A percentile compares a stretch with the other conserved stretches of the same genome.
phyloP scores from a whole-genome alignment of 257 asterid species.

The Leonotis leonurus region DNA sequence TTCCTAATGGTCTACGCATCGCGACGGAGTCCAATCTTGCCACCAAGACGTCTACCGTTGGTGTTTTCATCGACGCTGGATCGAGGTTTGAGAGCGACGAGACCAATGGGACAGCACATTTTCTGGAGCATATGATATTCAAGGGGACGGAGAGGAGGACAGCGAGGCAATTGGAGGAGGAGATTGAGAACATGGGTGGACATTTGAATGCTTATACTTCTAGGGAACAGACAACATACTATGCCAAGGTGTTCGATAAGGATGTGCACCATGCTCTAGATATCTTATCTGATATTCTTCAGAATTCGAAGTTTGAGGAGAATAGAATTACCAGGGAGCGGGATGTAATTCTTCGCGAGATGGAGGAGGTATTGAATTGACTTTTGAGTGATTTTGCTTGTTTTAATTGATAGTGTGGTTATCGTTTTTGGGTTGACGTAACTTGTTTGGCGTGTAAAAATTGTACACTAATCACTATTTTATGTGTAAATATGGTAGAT shows the following conservation, averaged over 20 bases:
- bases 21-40: slow-evolving; percentile 82
- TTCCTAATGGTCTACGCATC: slow-evolving; percentile 76
- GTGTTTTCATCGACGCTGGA: slow-evolving; percentile 93
- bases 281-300: slow-evolving; percentile 78
- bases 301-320: slow-evolving; percentile 71
- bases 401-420: not conserved
- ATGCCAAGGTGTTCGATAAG: slow-evolving; percentile 67
- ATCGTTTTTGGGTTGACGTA: not conserved
- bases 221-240: slow-evolving; percentile 87
- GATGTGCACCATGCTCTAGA: slow-evolving; percentile 63
- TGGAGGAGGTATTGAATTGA: slow-evolving; percentile 69
- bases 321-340: slow-evolving; percentile 66
- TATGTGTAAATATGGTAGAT: not conserved
- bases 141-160: slow-evolving; percentile 80
- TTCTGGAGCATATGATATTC: slow-evolving; percentile 91
- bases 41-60: slow-evolving; percentile 70
- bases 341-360: slow-evolving; percentile 84
- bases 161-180: slow-evolving; percentile 77
- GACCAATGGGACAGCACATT: slow-evolving; percentile 85
- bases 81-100: slow-evolving; percentile 82
- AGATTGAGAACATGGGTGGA: slow-evolving; percentile 95
- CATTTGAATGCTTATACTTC: slow-evolving; percentile 94
- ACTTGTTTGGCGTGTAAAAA: not conserved
- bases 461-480: slow-evolving; percentile 1
- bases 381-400: not conserved